These are phyloP conservation scores for Mallotus repandus DNA, from an alignment of 441 rosid genomes.

Conservation along the genomic window DNA sequence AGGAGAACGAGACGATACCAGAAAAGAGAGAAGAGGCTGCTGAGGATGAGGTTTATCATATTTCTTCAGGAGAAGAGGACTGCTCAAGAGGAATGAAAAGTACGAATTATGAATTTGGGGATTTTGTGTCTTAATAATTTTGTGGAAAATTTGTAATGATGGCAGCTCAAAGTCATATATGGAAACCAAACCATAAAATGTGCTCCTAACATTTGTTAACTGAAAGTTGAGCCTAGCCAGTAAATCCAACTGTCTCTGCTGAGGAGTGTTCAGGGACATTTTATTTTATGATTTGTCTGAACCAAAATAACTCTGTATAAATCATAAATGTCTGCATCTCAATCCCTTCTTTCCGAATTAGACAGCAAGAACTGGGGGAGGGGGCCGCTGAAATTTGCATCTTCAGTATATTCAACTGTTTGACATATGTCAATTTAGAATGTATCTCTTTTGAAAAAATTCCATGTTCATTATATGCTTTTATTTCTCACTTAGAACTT, in stretches of 20 bases:
- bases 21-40: slow-evolving; percentile 39
- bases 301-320: neutral
- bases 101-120: slow-evolving; percentile 31
- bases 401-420: neutral
- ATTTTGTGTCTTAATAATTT: neutral
- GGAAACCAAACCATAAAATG: neutral
- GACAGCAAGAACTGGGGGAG: neutral
- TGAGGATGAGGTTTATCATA: slow-evolving; percentile 51
- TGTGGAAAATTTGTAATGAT: neutral
- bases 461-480: neutral
- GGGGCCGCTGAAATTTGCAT: neutral
- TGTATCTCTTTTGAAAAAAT: neutral
- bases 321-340: neutral
- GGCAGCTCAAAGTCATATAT: neutral
- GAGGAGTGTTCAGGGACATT: neutral
- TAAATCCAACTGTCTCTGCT: neutral
- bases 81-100: slow-evolving; percentile 86
- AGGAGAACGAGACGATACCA: slow-evolving; percentile 22
- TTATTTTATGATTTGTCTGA: neutral
- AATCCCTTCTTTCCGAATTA: neutral
- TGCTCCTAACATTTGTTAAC: neutral
- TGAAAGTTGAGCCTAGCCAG: neutral
- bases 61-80: slow-evolving; percentile 89
- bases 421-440: neutral
- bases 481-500: slow-evolving; percentile 22